Conservation (phyloP, 2,329 filamentous ascomycete species). For the Sarocladium oryzae region DNA sequence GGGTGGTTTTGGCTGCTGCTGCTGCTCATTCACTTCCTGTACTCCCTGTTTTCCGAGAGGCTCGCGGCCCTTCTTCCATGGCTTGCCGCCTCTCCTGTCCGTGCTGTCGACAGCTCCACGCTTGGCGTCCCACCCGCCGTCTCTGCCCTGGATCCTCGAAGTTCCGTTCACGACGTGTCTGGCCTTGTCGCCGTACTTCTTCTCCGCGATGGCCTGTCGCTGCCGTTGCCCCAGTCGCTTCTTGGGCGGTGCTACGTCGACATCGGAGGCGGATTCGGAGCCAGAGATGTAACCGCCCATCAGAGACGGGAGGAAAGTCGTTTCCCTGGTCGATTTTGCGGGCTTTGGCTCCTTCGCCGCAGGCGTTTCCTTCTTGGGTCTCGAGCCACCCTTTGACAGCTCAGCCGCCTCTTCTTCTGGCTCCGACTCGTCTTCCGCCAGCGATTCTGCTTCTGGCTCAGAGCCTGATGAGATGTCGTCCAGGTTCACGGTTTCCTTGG, state of each 20-base stretch:
- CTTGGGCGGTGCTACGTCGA: slow-evolving; percentile 53
- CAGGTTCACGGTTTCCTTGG: slow-evolving; percentile 29
- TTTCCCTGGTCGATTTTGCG: slow-evolving; percentile 25
- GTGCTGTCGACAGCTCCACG: slow-evolving; percentile 45
- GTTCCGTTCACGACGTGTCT: slow-evolving; percentile 52
- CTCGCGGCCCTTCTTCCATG: slow-evolving; percentile 44
- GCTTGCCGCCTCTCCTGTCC: slow-evolving; percentile 30
- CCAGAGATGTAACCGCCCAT: slow-evolving; percentile 77
- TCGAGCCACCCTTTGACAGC: slow-evolving; percentile 19
- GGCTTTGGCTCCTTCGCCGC: slow-evolving; percentile 15
- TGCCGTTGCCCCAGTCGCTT: slow-evolving; percentile 77
- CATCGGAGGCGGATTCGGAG: slow-evolving; percentile 62
- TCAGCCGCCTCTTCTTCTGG: slow-evolving; percentile 23
- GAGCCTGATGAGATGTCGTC: slow-evolving; percentile 33
- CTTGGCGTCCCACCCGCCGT: slow-evolving; percentile 52
- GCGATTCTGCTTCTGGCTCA: slow-evolving; percentile 15
- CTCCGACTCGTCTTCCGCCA: slow-evolving; percentile 15
- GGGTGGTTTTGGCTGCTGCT: slow-evolving; percentile 16
- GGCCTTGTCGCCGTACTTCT: slow-evolving; percentile 68
- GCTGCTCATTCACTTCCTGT: slow-evolving; percentile 15
- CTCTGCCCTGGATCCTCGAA: slow-evolving; percentile 25
- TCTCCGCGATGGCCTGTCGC: slow-evolving; percentile 73
- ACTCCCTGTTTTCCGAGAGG: not conserved
- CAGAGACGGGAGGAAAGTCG: slow-evolving; percentile 67
- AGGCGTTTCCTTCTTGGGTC: slow-evolving; percentile 14